phyloP scores from a whole-genome alignment of 305 asterid genomes.

The Vinca major region DNA sequence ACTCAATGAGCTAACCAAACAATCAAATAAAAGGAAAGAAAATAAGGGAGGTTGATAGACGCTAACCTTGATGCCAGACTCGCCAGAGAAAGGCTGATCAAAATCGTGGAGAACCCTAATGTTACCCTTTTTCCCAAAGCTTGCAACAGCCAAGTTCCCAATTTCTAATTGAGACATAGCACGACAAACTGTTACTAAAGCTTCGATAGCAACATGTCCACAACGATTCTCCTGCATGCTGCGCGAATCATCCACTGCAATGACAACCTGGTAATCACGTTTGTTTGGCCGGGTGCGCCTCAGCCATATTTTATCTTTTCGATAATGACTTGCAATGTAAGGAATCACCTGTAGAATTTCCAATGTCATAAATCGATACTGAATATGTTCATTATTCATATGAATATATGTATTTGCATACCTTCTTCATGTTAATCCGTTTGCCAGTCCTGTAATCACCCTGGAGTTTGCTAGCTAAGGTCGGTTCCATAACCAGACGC shows the following conservation, averaged over 20 bases:
- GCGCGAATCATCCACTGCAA: slow-evolving; percentile 93
- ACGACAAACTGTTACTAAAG: slow-evolving; percentile 86
- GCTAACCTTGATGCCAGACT: slow-evolving; percentile 79
- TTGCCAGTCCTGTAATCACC: slow-evolving; percentile 97
- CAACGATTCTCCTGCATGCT: slow-evolving; percentile 86
- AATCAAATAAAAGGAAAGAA: not conserved
- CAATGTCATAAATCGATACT: not conserved
- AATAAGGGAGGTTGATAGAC: not conserved
- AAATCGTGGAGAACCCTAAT: slow-evolving; percentile 69
- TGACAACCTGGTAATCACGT: slow-evolving; percentile 88
- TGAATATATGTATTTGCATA: slow-evolving; percentile 10
- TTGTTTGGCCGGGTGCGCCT: slow-evolving; percentile 85
- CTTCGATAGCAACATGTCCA: slow-evolving; percentile 79
- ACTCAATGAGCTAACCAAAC: not conserved
- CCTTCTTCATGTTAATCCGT: slow-evolving; percentile 96
- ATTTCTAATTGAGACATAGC: slow-evolving; percentile 98
- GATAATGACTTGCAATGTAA: slow-evolving; percentile 79
- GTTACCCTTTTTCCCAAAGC: slow-evolving; percentile 95
- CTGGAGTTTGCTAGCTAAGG: slow-evolving; percentile 88
- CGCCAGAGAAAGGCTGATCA: slow-evolving; percentile 77
- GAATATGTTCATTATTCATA: not conserved
- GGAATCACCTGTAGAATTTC: slow-evolving; percentile 59
- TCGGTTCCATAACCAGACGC: slow-evolving; percentile 97
- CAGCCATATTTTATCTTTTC: slow-evolving; percentile 92
- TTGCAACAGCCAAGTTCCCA: slow-evolving; percentile 81